Evolutionary conservation across 1,284 basidiomycete species (phyloP).

Genomic region (Apiotrichum veenhuisii): DNA sequence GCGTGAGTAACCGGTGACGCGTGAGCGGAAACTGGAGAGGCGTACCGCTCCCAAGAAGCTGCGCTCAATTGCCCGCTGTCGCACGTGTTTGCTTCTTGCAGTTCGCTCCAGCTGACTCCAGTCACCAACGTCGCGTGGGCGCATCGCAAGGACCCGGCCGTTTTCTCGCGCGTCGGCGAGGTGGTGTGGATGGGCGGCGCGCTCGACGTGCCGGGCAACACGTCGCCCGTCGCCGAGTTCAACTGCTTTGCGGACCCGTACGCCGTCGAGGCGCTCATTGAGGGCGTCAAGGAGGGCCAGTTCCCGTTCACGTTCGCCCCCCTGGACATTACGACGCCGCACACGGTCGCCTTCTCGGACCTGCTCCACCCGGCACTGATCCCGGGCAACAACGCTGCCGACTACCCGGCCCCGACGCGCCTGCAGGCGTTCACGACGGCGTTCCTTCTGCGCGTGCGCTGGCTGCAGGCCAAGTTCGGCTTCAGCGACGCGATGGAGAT

Average conservation of each 20-base stretch:
- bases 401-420: conserved; percentile 16
- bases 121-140: conserved; percentile 78
- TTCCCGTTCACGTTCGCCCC: conserved; percentile 65
- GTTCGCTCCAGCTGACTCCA: conserved; percentile 25
- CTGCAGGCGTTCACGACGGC: conserved; percentile 72
- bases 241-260: conserved; percentile 93
- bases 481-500: conserved; percentile 81
- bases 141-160: conserved; percentile 58
- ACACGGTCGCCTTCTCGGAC: conserved; percentile 67
- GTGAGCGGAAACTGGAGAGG: no score
- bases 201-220: conserved; percentile 88
- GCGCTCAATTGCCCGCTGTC: not conserved
- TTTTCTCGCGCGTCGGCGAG: conserved; percentile 59
- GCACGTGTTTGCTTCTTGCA: not conserved
- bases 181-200: conserved; percentile 96
- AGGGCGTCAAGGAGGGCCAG: conserved; percentile 28
- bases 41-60: no score
- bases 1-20: no score
- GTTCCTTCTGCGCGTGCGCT: conserved; percentile 69
- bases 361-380: conserved; percentile 55
- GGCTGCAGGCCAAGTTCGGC: conserved; percentile 60
- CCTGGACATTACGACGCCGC: conserved; percentile 73
- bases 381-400: conserved; percentile 44
- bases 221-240: conserved; percentile 76
- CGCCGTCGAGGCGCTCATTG: conserved; percentile 61